A percentile compares a stretch with the other conserved stretches of the same genome.
Evolutionary conservation across 371 early-diverging fungal species (phyloP).

Genomic region (Blakeslea trispora): DNA sequence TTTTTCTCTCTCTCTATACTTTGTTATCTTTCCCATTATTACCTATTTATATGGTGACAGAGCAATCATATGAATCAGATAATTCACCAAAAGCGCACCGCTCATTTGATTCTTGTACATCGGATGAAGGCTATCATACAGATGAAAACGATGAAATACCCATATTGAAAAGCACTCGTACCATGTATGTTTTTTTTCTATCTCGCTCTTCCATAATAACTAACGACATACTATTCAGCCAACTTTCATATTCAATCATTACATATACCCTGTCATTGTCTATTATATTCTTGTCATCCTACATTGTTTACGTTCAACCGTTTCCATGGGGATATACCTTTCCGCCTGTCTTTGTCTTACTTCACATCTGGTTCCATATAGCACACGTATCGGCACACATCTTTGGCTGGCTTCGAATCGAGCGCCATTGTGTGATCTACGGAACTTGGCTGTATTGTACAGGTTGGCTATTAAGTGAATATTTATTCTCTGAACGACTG

Average conservation of each 20-base stretch:
- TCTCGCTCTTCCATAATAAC: neutral
- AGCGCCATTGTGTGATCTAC: slow-evolving; percentile 61
- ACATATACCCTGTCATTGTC: slow-evolving; percentile 47
- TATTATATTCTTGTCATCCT: slow-evolving; percentile 42
- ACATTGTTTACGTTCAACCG: slow-evolving; percentile 42
- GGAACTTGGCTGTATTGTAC: slow-evolving; percentile 68
- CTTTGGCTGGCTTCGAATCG: slow-evolving; percentile 45
- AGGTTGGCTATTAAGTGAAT: slow-evolving; percentile 58
- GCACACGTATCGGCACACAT: slow-evolving; percentile 52
- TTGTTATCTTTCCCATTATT: too few species aligned
- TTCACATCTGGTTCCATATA: slow-evolving; percentile 57
- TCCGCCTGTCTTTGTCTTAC: slow-evolving; percentile 54
- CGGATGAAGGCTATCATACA: slow-evolving; percentile 49
- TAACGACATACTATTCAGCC: slow-evolving; percentile 23
- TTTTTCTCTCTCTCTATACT: too few species aligned
- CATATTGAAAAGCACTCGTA: slow-evolving; percentile 46
- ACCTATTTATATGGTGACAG: neutral
- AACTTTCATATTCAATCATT: slow-evolving; percentile 37
- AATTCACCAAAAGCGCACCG: slow-evolving; percentile 13
- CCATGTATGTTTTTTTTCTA: slow-evolving; percentile 29
- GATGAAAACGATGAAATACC: slow-evolving; percentile 42
- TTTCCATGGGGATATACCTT: slow-evolving; percentile 53
- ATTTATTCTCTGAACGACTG: slow-evolving; percentile 46
- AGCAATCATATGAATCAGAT: slow-evolving; percentile 13
- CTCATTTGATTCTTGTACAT: slow-evolving; percentile 32